phyloP scores from a whole-genome alignment of 257 asterid species.

The Nicotiana benthamiana region DNA sequence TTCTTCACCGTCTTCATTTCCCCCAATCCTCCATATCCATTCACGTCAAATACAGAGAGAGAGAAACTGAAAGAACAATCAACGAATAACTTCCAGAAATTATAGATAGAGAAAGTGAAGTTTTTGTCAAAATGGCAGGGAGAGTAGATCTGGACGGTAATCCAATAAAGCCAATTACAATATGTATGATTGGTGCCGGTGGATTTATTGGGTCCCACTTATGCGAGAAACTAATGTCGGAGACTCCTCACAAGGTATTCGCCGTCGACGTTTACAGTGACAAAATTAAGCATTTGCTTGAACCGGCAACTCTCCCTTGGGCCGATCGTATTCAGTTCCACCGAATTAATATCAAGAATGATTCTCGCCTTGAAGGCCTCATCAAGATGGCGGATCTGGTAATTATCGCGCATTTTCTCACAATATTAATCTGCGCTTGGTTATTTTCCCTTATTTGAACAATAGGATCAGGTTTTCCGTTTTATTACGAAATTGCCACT shows the following conservation, averaged over 20 bases:
- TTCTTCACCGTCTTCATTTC: not conserved
- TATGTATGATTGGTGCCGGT: conserved; percentile 96
- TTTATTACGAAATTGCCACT: too few relatives aligned
- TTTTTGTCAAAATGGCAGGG: conserved; percentile 41
- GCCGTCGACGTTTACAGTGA: conserved; percentile 85
- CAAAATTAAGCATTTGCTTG: conserved; percentile 79
- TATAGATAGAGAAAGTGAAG: not conserved
- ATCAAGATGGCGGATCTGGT: conserved; percentile 96
- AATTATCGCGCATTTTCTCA: conserved; percentile 5
- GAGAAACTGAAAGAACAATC: not conserved
- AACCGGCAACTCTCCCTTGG: conserved; percentile 50
- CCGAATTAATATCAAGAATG: conserved; percentile 84
- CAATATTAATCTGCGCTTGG: not conserved
- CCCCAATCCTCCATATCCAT: not conserved
- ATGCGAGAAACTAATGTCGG: conserved; percentile 80
- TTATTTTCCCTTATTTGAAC: not conserved
- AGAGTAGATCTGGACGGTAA: conserved; percentile 92
- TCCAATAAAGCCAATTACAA: conserved; percentile 57
- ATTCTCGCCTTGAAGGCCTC: conserved; percentile 95
- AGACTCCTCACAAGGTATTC: conserved; percentile 68
- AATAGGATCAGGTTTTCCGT: too few relatives aligned
- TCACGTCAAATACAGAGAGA: not conserved
- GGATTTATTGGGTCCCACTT: conserved; percentile 95
- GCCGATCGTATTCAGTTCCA: conserved; percentile 84
- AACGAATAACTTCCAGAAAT: not conserved